Conservation (phyloP, 306 rosid genomes). For the Alnus rubra region DNA sequence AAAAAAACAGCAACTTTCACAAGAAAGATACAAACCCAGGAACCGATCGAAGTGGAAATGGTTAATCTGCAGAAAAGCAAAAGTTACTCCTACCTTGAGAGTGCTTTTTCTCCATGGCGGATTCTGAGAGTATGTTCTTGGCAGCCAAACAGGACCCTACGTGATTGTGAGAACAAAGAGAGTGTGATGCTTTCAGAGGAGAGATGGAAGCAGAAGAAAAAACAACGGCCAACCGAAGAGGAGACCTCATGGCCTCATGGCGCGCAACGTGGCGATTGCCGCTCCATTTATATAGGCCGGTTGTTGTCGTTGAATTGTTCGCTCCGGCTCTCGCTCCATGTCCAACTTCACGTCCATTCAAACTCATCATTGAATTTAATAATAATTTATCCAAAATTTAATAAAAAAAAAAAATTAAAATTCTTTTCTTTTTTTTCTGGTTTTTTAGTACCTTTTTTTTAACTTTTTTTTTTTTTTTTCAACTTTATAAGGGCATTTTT, state of each 20-base stretch:
- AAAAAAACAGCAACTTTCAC: too few relatives aligned
- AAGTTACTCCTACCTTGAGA: slow-evolving; percentile 19
- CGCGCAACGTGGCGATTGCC: slow-evolving; percentile 40
- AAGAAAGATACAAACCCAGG: neutral
- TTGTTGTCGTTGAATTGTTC: neutral
- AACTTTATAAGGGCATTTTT: too few relatives aligned
- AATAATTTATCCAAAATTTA: too few relatives aligned
- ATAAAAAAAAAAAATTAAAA: too few relatives aligned
- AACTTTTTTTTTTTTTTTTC: too few relatives aligned
- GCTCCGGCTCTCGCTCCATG: too few relatives aligned
- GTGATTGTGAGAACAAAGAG: slow-evolving; percentile 1
- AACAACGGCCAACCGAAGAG: neutral
- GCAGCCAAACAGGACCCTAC: neutral
- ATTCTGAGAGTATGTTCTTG: neutral
- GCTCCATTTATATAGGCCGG: neutral
- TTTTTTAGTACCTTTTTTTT: too few relatives aligned
- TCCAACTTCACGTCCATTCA: too few relatives aligned
- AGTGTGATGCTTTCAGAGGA: neutral
- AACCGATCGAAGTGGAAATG: neutral
- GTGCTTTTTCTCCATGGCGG: slow-evolving; percentile 25
- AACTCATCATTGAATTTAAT: too few relatives aligned
- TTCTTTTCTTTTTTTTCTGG: too few relatives aligned
- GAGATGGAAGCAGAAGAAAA: neutral
- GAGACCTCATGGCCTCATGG: slow-evolving; percentile 22
- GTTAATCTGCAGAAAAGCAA: neutral